Percentiles rank a stretch among this genome's conserved stretches.
phyloP scores from a whole-genome alignment of 164 flowering plant species.

The Nymphaea colorata region DNA sequence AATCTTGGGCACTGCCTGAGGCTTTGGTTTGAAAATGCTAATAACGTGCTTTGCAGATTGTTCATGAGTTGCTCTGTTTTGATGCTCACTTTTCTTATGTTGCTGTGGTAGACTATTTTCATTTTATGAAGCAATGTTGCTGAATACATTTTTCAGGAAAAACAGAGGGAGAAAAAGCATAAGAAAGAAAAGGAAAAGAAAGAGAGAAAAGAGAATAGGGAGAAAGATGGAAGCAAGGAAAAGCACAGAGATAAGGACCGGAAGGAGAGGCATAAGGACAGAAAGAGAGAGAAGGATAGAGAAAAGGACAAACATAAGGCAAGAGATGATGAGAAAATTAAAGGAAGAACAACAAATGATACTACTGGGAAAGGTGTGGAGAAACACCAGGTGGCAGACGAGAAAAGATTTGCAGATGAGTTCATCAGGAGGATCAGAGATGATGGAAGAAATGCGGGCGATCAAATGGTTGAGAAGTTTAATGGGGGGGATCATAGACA shows the following conservation, averaged over 20 bases:
- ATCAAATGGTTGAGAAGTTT: slow-evolving; percentile 22
- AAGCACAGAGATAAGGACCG: slow-evolving; percentile 50
- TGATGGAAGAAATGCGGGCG: slow-evolving; percentile 26
- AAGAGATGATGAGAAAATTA: slow-evolving; percentile 16
- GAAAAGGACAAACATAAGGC: slow-evolving; percentile 21
- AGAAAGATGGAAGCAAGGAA: slow-evolving; percentile 29
- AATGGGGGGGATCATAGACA: slow-evolving; percentile 19
- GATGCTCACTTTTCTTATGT: neutral
- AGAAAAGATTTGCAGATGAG: neutral
- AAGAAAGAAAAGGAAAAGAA: slow-evolving; percentile 46
- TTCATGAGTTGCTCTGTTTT: neutral
- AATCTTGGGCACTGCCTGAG: neutral
- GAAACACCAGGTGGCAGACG: neutral
- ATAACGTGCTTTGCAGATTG: neutral
- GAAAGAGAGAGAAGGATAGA: slow-evolving; percentile 44
- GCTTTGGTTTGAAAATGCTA: neutral
- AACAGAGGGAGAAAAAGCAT: slow-evolving; percentile 52
- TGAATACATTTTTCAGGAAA: slow-evolving; percentile 36
- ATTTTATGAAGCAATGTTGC: neutral
- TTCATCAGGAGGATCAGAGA: slow-evolving; percentile 18
- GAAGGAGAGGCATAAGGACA: slow-evolving; percentile 53
- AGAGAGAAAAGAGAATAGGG: slow-evolving; percentile 29
- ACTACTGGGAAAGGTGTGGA: slow-evolving; percentile 12
- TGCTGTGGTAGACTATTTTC: neutral
- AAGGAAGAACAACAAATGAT: slow-evolving; percentile 6